These are phyloP conservation scores for Desmodesmus armatus DNA, from an alignment of 139 green algal genomes.

Conservation along the genomic window DNA sequence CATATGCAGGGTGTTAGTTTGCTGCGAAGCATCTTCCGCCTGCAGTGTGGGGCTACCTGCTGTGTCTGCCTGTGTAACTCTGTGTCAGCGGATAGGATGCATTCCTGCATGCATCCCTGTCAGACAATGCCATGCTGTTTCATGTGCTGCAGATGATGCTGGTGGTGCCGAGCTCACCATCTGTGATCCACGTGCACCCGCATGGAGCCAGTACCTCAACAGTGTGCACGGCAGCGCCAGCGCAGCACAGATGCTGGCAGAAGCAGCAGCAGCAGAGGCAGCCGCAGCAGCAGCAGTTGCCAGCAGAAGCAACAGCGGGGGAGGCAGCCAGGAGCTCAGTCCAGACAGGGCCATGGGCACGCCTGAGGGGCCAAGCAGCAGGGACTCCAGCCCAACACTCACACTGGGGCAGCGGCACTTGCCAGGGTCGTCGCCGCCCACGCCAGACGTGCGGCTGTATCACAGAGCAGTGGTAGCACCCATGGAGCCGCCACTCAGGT, in stretches of 20 bases:
- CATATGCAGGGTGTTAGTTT: no score
- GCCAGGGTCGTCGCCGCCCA: slow-evolving; percentile 60
- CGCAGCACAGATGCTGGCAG: slow-evolving; percentile 78
- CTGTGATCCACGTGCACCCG: slow-evolving; percentile 81
- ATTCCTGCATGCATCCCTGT: no score
- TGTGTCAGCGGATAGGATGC: no score
- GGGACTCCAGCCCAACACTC: slow-evolving; percentile 57
- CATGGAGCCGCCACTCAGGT: slow-evolving; percentile 51
- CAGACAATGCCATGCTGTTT: no score
- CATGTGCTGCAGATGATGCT: slow-evolving; percentile 73
- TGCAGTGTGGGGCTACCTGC: no score
- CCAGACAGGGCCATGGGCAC: slow-evolving; percentile 53
- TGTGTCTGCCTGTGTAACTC: no score
- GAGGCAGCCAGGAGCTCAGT: slow-evolving; percentile 30
- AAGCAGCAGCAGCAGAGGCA: slow-evolving; percentile 85
- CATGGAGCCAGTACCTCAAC: slow-evolving; percentile 87
- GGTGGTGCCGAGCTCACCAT: slow-evolving; percentile 83
- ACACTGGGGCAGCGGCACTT: slow-evolving; percentile 57
- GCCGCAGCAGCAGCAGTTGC: slow-evolving; percentile 82
- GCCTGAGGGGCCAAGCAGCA: slow-evolving; percentile 66
- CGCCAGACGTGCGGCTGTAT: slow-evolving; percentile 91
- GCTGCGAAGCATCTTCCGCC: no score
- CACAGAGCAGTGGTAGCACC: slow-evolving; percentile 89
- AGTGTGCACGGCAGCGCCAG: slow-evolving; percentile 72
- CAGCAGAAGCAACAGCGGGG: slow-evolving; percentile 38